Conservation (phyloP, 192 early-diverging fungal species). For the Chytriomyces confervae region DNA sequence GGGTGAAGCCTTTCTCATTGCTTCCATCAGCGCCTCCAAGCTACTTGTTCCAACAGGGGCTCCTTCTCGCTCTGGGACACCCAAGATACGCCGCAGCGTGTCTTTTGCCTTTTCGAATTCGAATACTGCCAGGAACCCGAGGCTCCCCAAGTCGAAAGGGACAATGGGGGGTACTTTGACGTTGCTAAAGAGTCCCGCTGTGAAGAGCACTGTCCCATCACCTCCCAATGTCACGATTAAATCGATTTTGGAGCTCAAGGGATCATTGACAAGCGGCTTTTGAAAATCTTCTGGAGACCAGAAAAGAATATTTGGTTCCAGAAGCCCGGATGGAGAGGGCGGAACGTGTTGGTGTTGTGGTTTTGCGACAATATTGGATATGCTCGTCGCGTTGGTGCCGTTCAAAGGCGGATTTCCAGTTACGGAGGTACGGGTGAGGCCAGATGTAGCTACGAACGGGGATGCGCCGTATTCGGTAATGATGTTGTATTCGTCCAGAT, state of each 20-base stretch:
- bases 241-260: constrained; percentile 57
- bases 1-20: background rate
- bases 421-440: constrained; percentile 34
- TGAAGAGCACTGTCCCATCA: constrained; percentile 95
- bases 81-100: constrained; percentile 59
- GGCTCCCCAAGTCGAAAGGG: constrained; percentile 87
- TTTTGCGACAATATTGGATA: background rate
- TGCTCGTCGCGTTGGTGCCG: background rate
- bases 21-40: background rate
- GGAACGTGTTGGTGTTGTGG: background rate
- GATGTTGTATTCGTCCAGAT: constrained; percentile 20
- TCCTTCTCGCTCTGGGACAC: background rate
- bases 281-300: constrained; percentile 29
- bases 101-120: constrained; percentile 68
- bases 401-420: no score
- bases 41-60: background rate
- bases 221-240: constrained; percentile 95
- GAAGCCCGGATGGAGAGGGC: background rate
- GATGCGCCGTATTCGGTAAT: constrained; percentile 24
- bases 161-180: constrained; percentile 83
- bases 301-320: constrained; percentile 14
- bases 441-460: constrained; percentile 15
- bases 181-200: constrained; percentile 82
- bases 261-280: constrained; percentile 6
- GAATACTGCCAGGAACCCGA: constrained; percentile 91